Percentiles rank a stretch among this genome's conserved stretches.
Conservation (phyloP, 805 yeast genomes). For the Clavispora phyllophila region DNA sequence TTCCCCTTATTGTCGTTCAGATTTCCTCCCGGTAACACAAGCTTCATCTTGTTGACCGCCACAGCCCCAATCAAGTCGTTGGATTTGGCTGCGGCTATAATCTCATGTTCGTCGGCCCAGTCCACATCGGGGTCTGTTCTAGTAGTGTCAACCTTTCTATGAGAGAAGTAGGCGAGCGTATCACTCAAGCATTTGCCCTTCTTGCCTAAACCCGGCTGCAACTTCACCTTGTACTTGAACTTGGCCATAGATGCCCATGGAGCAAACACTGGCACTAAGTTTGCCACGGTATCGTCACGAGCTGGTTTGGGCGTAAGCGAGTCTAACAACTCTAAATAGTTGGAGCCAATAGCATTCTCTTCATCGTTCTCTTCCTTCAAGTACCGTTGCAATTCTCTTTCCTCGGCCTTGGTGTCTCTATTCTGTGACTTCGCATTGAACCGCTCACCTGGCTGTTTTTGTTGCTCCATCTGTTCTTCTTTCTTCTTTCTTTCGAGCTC, state of each 20-base stretch:
- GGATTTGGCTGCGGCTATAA: conserved; percentile 52
- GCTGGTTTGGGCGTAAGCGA: conserved; percentile 41
- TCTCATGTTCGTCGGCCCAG: conserved; percentile 66
- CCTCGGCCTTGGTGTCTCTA: conserved; percentile 42
- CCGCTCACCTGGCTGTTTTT: conserved; percentile 26
- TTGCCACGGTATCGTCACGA: conserved; percentile 48
- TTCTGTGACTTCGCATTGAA: conserved; percentile 24
- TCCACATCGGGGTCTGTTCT: conserved; percentile 50
- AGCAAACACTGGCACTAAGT: conserved; percentile 81
- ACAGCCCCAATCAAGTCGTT: conserved; percentile 63
- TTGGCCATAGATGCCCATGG: conserved; percentile 83
- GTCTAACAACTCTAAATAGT: conserved; percentile 42
- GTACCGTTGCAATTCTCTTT: conserved; percentile 42
- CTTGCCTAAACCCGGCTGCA: conserved; percentile 75
- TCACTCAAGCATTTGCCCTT: conserved; percentile 85
- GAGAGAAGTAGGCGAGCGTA: conserved; percentile 52
- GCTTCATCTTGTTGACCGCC: conserved; percentile 68
- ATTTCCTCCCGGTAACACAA: conserved; percentile 49
- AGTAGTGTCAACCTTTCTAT: conserved; percentile 38
- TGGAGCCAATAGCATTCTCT: conserved; percentile 24
- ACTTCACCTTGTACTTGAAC: conserved; percentile 74
- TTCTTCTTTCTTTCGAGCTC: conserved; percentile 15
- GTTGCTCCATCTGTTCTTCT: conserved; percentile 20
- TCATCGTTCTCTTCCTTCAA: conserved; percentile 29
- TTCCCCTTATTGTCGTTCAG: conserved; percentile 12